Conservation (phyloP, 148 eudicot genomes). For the Cornus controversa region DNA sequence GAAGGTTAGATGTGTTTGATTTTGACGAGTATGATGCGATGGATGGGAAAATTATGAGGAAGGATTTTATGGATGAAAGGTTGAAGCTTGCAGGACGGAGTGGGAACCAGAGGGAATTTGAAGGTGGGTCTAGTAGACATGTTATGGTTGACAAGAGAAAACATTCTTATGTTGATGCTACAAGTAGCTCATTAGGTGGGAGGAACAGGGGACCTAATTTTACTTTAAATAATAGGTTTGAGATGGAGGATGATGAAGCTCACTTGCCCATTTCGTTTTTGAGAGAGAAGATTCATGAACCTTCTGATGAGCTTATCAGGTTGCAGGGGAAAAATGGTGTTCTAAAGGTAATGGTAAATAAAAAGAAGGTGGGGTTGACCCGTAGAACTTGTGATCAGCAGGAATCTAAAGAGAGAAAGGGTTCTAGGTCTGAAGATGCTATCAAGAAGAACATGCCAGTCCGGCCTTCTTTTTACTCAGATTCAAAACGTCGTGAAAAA, state of each 20-base stretch:
- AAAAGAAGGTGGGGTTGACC: slow-evolving; percentile 44
- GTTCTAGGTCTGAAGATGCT: slow-evolving; percentile 35
- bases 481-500: slow-evolving; percentile 39
- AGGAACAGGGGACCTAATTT: slow-evolving; percentile 29
- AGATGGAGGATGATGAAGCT: slow-evolving; percentile 42
- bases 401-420: slow-evolving; percentile 38
- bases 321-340: slow-evolving; percentile 96
- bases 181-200: slow-evolving; percentile 17
- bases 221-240: slow-evolving; percentile 28
- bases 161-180: slow-evolving; percentile 40
- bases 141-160: slow-evolving; percentile 46
- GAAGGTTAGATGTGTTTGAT: slow-evolving; percentile 76
- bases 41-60: slow-evolving; percentile 51
- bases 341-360: slow-evolving; percentile 77
- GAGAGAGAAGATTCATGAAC: slow-evolving; percentile 49
- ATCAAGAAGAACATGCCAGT: slow-evolving; percentile 36
- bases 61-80: slow-evolving; percentile 32
- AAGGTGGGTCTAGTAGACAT: slow-evolving; percentile 50
- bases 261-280: slow-evolving; percentile 46
- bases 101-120: slow-evolving; percentile 40
- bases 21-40: slow-evolving; percentile 87
- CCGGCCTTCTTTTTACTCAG: slow-evolving; percentile 40
- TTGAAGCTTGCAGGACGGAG: slow-evolving; percentile 33
- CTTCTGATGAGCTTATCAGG: slow-evolving; percentile 67
- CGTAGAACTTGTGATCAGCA: slow-evolving; percentile 23